Percentiles rank a stretch among this genome's conserved stretches.
Evolutionary conservation across 306 rosid genomes (phyloP).

Genomic region (Inga oerstediana): DNA sequence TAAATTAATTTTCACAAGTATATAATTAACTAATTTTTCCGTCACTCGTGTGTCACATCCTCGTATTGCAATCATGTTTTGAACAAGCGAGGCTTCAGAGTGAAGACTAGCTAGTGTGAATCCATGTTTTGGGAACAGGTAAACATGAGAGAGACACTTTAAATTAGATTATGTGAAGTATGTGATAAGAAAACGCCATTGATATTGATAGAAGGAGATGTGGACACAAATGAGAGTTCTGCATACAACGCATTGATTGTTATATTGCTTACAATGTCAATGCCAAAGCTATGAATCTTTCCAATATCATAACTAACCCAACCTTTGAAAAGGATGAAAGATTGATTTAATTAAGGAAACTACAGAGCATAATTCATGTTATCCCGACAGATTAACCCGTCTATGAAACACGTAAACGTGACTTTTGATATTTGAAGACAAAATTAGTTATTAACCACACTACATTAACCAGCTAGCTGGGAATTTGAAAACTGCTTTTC

Average conservation of each 20-base stretch:
- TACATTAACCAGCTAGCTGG: not conserved
- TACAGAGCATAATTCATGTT: conserved; percentile 20
- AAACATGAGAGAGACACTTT: conserved; percentile 42
- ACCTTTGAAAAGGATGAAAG: conserved; percentile 39
- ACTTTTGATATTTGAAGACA: conserved; percentile 34
- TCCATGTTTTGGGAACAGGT: conserved; percentile 42
- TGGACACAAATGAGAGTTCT: conserved; percentile 6
- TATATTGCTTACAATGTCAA: conserved; percentile 27
- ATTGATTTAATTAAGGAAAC: not conserved
- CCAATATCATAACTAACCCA: conserved; percentile 71
- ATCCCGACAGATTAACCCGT: conserved; percentile 40
- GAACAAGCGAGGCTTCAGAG: conserved; percentile 30
- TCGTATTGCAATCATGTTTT: conserved; percentile 19
- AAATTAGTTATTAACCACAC: conserved; percentile 40
- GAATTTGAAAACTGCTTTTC: not conserved
- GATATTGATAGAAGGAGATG: conserved; percentile 42
- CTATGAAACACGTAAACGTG: conserved; percentile 40
- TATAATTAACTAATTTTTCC: not conserved
- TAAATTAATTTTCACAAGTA: not conserved
- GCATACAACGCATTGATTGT: conserved; percentile 13
- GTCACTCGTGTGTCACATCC: not conserved
- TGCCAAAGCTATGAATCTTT: conserved; percentile 50
- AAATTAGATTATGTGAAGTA: conserved; percentile 57
- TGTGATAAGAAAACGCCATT: conserved; percentile 45
- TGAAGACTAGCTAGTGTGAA: conserved; percentile 35